Conservation (phyloP, 164 flowering plant genomes). For the Protea cynaroides region DNA sequence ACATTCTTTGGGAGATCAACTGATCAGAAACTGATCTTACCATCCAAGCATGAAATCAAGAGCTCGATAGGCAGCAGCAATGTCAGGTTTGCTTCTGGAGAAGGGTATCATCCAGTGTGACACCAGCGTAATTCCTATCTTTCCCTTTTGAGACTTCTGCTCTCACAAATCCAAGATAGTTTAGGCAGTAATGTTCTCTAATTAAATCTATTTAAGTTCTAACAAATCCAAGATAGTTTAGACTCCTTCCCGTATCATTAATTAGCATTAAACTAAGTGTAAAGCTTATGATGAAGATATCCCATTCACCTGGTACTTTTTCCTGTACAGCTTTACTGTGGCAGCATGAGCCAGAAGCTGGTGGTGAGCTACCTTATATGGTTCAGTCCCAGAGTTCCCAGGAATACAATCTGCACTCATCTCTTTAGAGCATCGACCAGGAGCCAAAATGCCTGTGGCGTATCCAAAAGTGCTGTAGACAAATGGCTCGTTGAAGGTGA, state of each 20-base stretch:
- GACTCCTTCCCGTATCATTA: too few relatives aligned
- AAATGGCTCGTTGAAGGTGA: constrained; percentile 49
- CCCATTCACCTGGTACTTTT: constrained; percentile 32
- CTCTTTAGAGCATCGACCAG: constrained; percentile 39
- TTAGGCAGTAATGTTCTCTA: too few relatives aligned
- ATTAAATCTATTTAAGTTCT: too few relatives aligned
- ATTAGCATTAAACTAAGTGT: too few relatives aligned
- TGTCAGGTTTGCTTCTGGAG: constrained; percentile 9
- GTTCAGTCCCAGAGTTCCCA: constrained; percentile 41
- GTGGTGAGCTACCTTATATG: constrained; percentile 41
- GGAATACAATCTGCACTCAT: constrained; percentile 13
- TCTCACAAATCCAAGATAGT: too few relatives aligned
- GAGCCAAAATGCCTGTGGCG: constrained; percentile 27
- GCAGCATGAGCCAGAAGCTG: constrained; percentile 37
- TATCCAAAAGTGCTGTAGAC: constrained; percentile 19
- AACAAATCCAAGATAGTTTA: too few relatives aligned
- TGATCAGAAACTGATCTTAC: constrained; percentile 13
- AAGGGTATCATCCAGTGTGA: constrained; percentile 28
- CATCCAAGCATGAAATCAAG: constrained; percentile 49
- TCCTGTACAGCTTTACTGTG: constrained; percentile 31
- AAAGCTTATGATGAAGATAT: background rate
- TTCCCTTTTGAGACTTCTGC: constrained; percentile 40
- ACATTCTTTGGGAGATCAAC: constrained; percentile 2
- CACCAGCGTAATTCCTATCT: constrained; percentile 35
- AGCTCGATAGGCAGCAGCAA: constrained; percentile 30